A percentile compares a stretch with the other conserved stretches of the same genome.
These are phyloP conservation scores for Nepenthes mirabilis DNA, from an alignment of 148 eudicot genomes.

Conservation along the genomic window DNA sequence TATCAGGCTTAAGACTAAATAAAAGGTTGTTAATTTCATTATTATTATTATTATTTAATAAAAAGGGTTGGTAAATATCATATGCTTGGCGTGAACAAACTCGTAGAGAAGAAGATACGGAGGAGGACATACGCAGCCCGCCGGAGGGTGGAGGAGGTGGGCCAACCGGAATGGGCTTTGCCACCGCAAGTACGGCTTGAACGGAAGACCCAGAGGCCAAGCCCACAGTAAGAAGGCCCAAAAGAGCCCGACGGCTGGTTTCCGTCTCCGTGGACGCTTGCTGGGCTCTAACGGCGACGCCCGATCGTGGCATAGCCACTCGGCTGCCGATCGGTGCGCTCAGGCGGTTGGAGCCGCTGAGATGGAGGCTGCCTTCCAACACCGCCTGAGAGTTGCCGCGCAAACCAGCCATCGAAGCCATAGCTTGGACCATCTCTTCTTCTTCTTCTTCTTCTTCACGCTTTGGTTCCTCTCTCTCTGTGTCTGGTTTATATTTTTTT, in stretches of 20 bases:
- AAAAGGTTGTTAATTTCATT: too few relatives aligned
- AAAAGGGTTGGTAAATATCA: too few relatives aligned
- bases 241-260: conserved; percentile 63
- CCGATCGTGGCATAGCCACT: conserved; percentile 17
- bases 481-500: too few relatives aligned
- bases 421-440: too few relatives aligned
- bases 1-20: too few relatives aligned
- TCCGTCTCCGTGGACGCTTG: conserved; percentile 42
- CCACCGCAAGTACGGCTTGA: conserved; percentile 71
- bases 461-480: too few relatives aligned
- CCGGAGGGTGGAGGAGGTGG: conserved; percentile 95
- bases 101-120: background rate
- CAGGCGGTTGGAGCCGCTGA: conserved; percentile 39
- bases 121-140: conserved; percentile 60
- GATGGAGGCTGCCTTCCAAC: background rate
- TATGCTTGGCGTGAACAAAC: too few relatives aligned
- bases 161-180: conserved; percentile 59
- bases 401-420: too few relatives aligned
- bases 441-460: too few relatives aligned
- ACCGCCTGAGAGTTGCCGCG: too few relatives aligned
- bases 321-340: conserved; percentile 23
- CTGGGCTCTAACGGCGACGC: conserved; percentile 44
- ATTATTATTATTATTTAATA: too few relatives aligned
- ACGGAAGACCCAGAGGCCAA: conserved; percentile 53
- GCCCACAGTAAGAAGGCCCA: conserved; percentile 78